Evolutionary conservation across 345 rosid genomes (phyloP), one percentile per base, ranked within the genome.

Genomic region (Eucalyptus regnans): DNA sequence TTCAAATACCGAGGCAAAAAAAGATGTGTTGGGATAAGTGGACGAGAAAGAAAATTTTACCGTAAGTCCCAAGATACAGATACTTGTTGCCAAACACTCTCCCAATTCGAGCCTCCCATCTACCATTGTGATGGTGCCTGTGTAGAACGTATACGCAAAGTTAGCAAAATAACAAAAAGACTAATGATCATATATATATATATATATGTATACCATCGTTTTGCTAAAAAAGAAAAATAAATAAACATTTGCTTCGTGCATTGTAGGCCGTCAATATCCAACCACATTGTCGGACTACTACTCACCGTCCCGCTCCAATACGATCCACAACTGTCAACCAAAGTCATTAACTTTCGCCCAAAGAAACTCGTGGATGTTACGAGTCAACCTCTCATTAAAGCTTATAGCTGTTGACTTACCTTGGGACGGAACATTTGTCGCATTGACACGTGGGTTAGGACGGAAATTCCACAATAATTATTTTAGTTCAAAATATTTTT

Each of bases 21-120:
- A 41, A 41, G 3, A 76, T 41, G 84, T 11, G 23, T 11, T 20
- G 43, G 22, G 14, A 23, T 23, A 6, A 18, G 46, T 37, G 37
- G 43, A 18, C 9, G 5, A 41, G 84, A 48, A 41, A 76, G 29
- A 20, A 50, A 50, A 50, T 5, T 8, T 66, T 94, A 95, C 97
- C 97, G 4, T 93, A 95, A 29, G 97, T 95, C 52, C 96, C 96
- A 31, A 95, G 97, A 87, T 95, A 95, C 6, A 95, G 96, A 64
- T 95, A 95, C 60, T 95, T 95, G 94, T 95, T 95, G 62, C 96
- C 97, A 86, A 94, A 94, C n/a, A 95, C 97, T 87, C 97, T 91
- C 5, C 97, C 96, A 87, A 95, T 95, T 71, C 96, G 92, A 84
- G 97, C 97, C 87, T 95, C 97, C 96, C 97, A 95, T 92, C 97